Conservation (phyloP, 2,329 filamentous ascomycete genomes). For the Fusarium sp. region DNA sequence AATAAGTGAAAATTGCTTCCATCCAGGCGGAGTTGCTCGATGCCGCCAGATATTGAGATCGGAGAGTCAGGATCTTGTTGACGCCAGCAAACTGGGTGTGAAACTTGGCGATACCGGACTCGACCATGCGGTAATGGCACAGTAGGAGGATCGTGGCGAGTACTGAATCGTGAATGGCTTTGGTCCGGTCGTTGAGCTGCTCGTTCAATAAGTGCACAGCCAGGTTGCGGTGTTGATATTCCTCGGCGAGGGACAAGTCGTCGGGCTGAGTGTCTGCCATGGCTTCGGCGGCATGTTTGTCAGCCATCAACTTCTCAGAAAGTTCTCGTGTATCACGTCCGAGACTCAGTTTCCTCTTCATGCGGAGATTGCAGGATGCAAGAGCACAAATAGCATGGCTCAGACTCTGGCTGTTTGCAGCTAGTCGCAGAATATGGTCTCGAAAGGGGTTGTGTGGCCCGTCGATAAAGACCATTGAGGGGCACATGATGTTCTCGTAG, state of each 20-base stretch:
- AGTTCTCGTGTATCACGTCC: conserved; percentile 66
- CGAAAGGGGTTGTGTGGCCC: conserved; percentile 87
- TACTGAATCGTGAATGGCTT: conserved; percentile 85
- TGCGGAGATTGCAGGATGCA: conserved; percentile 88
- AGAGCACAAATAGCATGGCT: conserved; percentile 93
- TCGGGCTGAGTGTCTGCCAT: conserved; percentile 61
- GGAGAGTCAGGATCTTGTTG: conserved; percentile 85
- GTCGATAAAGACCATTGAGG: conserved; percentile 91
- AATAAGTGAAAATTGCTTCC: conserved; percentile 92
- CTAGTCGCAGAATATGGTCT: conserved; percentile 82
- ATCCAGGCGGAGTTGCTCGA: conserved; percentile 86
- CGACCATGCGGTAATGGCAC: conserved; percentile 92
- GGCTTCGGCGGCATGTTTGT: conserved; percentile 58
- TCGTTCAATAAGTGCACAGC: conserved; percentile 86
- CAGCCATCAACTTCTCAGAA: conserved; percentile 60
- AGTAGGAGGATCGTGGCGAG: conserved; percentile 88
- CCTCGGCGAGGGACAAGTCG: conserved; percentile 78
- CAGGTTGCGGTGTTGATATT: conserved; percentile 81
- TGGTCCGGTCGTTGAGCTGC: conserved; percentile 80
- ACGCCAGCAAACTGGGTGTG: conserved; percentile 93
- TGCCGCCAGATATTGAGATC: conserved; percentile 61
- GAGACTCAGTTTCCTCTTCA: conserved; percentile 77
- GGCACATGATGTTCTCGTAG: conserved; percentile 91
- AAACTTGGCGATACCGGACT: conserved; percentile 92
- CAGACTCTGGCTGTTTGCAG: conserved; percentile 81